Conservation (phyloP, 2,329 filamentous ascomycete species). For the Graphilbum sp. region DNA sequence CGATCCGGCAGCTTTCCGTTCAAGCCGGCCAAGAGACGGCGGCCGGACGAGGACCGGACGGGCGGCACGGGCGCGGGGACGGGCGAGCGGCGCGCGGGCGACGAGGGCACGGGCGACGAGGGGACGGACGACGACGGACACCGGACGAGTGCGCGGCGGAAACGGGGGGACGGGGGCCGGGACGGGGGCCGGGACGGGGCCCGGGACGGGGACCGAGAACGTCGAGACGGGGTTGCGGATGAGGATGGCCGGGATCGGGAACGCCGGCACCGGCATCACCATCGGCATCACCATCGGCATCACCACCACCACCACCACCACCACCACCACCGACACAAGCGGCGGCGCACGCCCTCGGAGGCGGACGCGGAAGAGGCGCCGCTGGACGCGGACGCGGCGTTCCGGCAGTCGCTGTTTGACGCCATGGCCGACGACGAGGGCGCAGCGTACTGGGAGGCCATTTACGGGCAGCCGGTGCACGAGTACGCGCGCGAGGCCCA, state of each 20-base stretch:
- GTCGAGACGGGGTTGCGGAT: neutral
- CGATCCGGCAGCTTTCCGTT: too few species aligned
- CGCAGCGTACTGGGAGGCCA: constrained; percentile 82
- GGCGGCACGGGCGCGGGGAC: too few species aligned
- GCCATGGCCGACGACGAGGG: constrained; percentile 95
- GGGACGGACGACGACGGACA: neutral
- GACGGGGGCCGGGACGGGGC: neutral
- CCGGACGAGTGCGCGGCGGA: neutral
- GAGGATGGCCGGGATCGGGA: neutral
- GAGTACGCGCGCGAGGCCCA: constrained; percentile 7
- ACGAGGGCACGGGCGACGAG: too few species aligned
- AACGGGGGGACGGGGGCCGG: neutral
- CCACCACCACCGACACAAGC: constrained; percentile 8
- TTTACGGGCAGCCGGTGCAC: constrained; percentile 94
- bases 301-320: constrained; percentile 5
- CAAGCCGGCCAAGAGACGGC: too few species aligned
- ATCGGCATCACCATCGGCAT: constrained; percentile 6
- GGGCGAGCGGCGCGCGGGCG: too few species aligned
- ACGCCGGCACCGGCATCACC: constrained; percentile 1
- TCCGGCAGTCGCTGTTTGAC: constrained; percentile 89
- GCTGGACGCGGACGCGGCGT: constrained; percentile 57
- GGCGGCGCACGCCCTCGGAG: constrained; percentile 10
- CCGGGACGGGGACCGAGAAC: neutral
- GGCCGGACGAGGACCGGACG: too few species aligned
- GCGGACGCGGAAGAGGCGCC: constrained; percentile 21